A percentile compares a stretch with the other conserved stretches of the same genome.
Conservation (phyloP, 306 rosid species). For the Chamaecrista fasciculata region DNA sequence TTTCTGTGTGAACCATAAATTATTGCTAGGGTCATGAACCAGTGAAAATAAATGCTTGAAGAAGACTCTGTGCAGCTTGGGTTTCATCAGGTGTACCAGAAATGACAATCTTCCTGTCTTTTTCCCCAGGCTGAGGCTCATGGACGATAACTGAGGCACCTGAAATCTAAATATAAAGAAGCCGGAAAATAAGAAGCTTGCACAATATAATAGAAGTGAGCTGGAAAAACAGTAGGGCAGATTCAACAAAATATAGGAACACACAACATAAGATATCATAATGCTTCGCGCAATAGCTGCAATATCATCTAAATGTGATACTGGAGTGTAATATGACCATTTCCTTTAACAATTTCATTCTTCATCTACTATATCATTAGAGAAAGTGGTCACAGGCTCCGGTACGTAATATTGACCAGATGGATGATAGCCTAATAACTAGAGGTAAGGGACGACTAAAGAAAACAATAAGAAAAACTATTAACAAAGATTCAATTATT, state of each 20-base stretch:
- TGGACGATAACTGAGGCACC: conserved; percentile 74
- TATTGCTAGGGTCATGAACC: conserved; percentile 28
- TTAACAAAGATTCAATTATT: no score
- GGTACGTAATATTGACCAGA: no score
- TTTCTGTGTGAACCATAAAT: neutral
- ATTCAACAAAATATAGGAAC: neutral
- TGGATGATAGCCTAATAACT: no score
- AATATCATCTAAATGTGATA: neutral
- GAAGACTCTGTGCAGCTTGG: conserved; percentile 94
- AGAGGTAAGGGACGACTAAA: no score
- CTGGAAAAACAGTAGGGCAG: conserved; percentile 14
- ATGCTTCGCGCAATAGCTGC: neutral
- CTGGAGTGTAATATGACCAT: neutral
- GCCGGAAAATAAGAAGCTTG: neutral
- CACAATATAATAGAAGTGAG: conserved; percentile 7
- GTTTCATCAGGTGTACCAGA: conserved; percentile 96
- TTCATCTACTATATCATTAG: no score
- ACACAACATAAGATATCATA: neutral
- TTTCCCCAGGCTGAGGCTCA: conserved; percentile 58
- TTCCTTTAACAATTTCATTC: neutral
- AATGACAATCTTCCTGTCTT: conserved; percentile 60
- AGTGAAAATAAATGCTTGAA: conserved; percentile 83
- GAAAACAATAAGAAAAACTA: no score
- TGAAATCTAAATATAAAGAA: conserved; percentile 54
- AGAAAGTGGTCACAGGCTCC: no score